A percentile compares a stretch with the other conserved stretches of the same genome.
These are phyloP conservation scores for Berberis vulgaris DNA, from an alignment of 164 flowering plant genomes.

Conservation along the genomic window DNA sequence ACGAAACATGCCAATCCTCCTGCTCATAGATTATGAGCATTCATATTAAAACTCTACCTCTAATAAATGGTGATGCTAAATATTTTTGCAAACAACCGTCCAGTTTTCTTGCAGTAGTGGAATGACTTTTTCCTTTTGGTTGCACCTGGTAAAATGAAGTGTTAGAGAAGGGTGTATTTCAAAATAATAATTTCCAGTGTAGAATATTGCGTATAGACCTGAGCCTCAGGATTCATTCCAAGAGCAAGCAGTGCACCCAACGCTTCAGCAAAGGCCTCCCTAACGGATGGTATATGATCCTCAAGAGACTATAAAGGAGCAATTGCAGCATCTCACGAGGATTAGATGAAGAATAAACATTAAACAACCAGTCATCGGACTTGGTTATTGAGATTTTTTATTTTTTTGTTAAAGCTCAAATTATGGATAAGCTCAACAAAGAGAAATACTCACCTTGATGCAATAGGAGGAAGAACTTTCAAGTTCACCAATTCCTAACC, in stretches of 20 bases:
- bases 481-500: slow-evolving; percentile 73
- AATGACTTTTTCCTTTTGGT: slow-evolving; percentile 61
- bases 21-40: no score
- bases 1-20: no score
- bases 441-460: slow-evolving; percentile 53
- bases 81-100: slow-evolving; percentile 87
- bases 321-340: background rate
- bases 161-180: background rate
- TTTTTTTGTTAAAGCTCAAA: no score
- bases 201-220: slow-evolving; percentile 30
- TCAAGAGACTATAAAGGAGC: slow-evolving; percentile 63
- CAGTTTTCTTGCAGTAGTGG: slow-evolving; percentile 47
- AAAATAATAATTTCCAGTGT: background rate
- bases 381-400: no score
- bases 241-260: slow-evolving; percentile 89
- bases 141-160: slow-evolving; percentile 45
- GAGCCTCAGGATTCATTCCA: slow-evolving; percentile 92
- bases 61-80: slow-evolving; percentile 57
- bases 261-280: slow-evolving; percentile 97
- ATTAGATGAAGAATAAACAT: background rate
- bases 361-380: no score
- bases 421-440: no score
- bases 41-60: slow-evolving; percentile 39
- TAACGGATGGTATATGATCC: slow-evolving; percentile 74
- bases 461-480: slow-evolving; percentile 72